These are phyloP conservation scores for Pseudopyrenochaeta lycopersici DNA, from an alignment of 2,329 filamentous ascomycete species.

Conservation along the genomic window DNA sequence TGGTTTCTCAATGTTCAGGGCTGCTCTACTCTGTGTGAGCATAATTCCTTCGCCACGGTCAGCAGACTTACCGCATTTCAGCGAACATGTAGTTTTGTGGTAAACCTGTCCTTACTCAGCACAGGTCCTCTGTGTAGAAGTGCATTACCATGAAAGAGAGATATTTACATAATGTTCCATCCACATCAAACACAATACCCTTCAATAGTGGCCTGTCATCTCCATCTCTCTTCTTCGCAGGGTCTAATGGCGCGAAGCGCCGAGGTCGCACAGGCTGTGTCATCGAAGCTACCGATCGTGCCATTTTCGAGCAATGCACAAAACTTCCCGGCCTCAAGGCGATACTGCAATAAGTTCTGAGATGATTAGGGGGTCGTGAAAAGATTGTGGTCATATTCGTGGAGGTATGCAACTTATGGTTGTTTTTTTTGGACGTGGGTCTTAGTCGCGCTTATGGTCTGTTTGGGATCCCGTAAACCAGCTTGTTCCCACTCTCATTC, in stretches of 20 bases:
- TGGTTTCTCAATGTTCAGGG: slow-evolving; percentile 73
- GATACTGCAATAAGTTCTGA: background rate
- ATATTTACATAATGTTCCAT: slow-evolving; percentile 86
- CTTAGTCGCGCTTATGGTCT: slow-evolving; percentile 1
- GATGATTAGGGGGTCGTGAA: slow-evolving; percentile 3
- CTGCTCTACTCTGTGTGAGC: slow-evolving; percentile 44
- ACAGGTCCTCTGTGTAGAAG: background rate
- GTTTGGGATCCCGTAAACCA: slow-evolving; percentile 3
- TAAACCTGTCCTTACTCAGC: slow-evolving; percentile 63
- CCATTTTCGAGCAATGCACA: background rate
- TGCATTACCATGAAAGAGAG: background rate
- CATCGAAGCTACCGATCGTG: slow-evolving; percentile 20
- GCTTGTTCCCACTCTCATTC: background rate
- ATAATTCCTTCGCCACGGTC: background rate
- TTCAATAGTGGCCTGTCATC: slow-evolving; percentile 57
- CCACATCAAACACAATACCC: slow-evolving; percentile 86
- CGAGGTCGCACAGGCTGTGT: slow-evolving; percentile 42
- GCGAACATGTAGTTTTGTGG: slow-evolving; percentile 96
- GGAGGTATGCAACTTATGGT: slow-evolving; percentile 4
- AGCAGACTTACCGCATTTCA: slow-evolving; percentile 73
- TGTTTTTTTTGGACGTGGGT: slow-evolving; percentile 10
- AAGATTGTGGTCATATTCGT: slow-evolving; percentile 11
- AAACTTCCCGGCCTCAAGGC: background rate
- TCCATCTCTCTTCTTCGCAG: slow-evolving; percentile 33
- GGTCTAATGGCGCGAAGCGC: slow-evolving; percentile 61